Evolutionary conservation across 2,329 filamentous ascomycete species (phyloP).

Genomic region (Phaeosphaeria sp.): DNA sequence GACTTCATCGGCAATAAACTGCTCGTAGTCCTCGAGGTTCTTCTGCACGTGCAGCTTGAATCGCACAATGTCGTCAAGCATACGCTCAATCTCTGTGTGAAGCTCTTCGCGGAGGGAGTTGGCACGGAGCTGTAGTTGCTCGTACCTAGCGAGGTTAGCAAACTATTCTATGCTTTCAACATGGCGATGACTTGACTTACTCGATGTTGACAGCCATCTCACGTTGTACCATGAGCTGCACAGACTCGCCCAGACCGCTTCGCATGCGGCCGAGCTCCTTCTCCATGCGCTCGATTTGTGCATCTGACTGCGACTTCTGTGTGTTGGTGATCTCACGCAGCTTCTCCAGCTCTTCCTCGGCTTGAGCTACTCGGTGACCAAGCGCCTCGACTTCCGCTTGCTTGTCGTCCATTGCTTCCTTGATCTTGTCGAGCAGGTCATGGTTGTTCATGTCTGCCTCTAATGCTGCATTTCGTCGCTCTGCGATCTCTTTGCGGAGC

Average conservation of each 20-base stretch:
- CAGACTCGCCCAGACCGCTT: conserved; percentile 79
- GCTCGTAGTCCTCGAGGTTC: conserved; percentile 90
- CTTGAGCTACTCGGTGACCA: conserved; percentile 84
- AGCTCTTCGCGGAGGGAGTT: conserved; percentile 90
- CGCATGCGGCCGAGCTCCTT: conserved; percentile 97
- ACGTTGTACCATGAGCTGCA: conserved; percentile 90
- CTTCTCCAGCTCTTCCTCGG: conserved; percentile 92
- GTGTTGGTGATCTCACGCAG: conserved; percentile 86
- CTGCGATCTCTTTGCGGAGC: conserved; percentile 90
- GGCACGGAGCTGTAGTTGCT: conserved; percentile 85
- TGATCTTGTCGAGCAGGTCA: conserved; percentile 90
- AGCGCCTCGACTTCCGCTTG: conserved; percentile 89
- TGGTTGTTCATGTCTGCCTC: conserved; percentile 95
- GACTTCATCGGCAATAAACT: conserved; percentile 92
- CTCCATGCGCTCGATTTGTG: conserved; percentile 98
- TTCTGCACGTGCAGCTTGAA: conserved; percentile 98
- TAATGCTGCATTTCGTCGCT: conserved; percentile 79
- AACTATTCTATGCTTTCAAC: too few relatives aligned
- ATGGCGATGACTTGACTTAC: conserved; percentile 69
- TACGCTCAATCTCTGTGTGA: conserved; percentile 95
- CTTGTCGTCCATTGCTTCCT: conserved; percentile 97
- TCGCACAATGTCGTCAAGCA: conserved; percentile 96
- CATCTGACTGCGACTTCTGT: conserved; percentile 86
- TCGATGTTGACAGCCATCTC: conserved; percentile 98
- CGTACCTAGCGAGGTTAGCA: conserved; percentile 67